Evolutionary conservation across 306 rosid species (phyloP), one percentile per base, ranked within the genome.

Genomic region (Pterocarpus macrocarpus): DNA sequence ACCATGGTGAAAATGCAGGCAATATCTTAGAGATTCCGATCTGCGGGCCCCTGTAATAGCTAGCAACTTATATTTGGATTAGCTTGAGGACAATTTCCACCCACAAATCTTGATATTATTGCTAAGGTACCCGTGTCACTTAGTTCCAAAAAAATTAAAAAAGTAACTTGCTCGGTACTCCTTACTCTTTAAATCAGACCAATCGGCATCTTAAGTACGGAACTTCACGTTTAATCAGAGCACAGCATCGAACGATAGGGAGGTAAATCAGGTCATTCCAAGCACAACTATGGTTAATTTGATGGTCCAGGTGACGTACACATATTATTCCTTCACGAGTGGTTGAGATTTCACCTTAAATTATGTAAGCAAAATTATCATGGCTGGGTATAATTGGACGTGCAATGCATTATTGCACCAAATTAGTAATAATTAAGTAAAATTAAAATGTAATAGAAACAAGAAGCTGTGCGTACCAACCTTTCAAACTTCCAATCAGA

Each of bases 11-110:
- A 78, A 71, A 44, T 75, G 62, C 77, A 30, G 41, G 80, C 85
- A 67, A 85, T 75, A 73, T 80, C 84, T 55, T 32, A 15, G 34
- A 82, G 85, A 86, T 76, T 84, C 88, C 71, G 22, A 80, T 86
- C 53, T 73, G 85, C 82, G 71, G 88, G 82, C 61, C 77, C 77
- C 81, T 17, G 52, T 50, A 44, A 3, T 22, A 22, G 28, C 64
- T 4, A 5, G 50, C 28, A 61, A 34, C 41, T 71, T 56, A 57
- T 49, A 30, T 55, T 67, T 81, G 70, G 73, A 72, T 50, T 64
- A 50, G 71, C 36, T 59, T 41, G 11, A 52, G 9, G 64, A n/a
- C 71, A 45, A 39, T 66, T 57, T 69, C 52, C 75, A 30, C 61
- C 44, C 71, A 62, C 16, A 32, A 57, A 45, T 57, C 22, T 53